Evolutionary conservation across 192 early-diverging fungal species (phyloP), one percentile per base, ranked within the genome.

Genomic region (Umbelopsis ramanniana): DNA sequence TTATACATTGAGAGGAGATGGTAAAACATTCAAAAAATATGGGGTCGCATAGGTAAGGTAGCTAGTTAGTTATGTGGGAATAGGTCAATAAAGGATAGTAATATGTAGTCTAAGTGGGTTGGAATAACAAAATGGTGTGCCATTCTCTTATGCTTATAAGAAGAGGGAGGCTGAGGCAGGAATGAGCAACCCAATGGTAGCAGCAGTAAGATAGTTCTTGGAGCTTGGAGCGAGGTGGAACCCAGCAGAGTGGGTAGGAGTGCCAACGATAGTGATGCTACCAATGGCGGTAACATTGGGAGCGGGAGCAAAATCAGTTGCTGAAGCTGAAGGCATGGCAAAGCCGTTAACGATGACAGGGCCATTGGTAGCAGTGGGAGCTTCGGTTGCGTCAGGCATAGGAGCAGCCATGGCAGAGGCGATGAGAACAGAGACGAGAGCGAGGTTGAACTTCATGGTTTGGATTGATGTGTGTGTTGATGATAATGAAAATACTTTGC

Each of bases 311-410:
- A 63, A 63, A 29, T 29, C 15, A 2, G 57, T 63, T 2, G 57
- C 57, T 14, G 57, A 63, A 38, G 57, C 57, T 38, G 57, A 63
- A 4, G 57, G 57, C 57, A 63, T 63, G 12, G 29, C 57, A 17
- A 63, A 63, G 2, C 57, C 57, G 19, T 63, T 63, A 15, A 37
- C 57, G 35, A 63, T 63, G 14, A 63, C 57, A 14, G 57, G 17
- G 17, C 12, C 33, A 63, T 29, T 26, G 26, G 57, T 63, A 17
- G 57, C 26, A 37, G 57, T 63, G 35, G 57, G 57, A 63, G 57
- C 33, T 35, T 29, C 33, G 19, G 26, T 63, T n/a, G 57, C 23
- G 33, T 37, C 57, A 19, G 29, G 17, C 11, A 63, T 35, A 37
- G 57, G 57, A 63, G 33, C 57, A n/a, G 57, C 57, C 29, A 37